Evolutionary conservation across 257 asterid species (phyloP).

Genomic region (Knoxia roxburghii): DNA sequence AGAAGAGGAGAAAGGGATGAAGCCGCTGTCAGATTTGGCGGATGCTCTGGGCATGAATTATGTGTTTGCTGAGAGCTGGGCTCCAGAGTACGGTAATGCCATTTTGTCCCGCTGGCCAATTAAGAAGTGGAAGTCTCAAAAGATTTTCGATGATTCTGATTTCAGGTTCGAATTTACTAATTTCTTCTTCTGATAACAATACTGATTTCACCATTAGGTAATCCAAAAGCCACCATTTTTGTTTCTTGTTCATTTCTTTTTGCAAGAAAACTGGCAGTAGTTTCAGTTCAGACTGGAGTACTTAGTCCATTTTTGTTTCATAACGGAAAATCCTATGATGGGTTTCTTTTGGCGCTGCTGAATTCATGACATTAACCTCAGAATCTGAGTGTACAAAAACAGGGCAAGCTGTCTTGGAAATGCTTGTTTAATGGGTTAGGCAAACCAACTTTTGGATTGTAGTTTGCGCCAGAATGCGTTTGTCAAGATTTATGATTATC

Average conservation of each 20-base stretch:
- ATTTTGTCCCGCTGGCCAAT: conserved; percentile 87
- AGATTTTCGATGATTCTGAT: conserved; percentile 73
- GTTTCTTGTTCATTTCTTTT: too few species aligned
- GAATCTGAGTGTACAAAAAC: neutral
- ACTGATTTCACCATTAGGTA: too few species aligned
- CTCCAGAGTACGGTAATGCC: conserved; percentile 94
- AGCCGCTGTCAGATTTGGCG: conserved; percentile 86
- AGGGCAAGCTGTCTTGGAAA: conserved; percentile 13
- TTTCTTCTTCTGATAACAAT: neutral
- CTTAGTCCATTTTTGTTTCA: too few species aligned
- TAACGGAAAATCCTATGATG: too few species aligned
- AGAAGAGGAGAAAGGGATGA: conserved; percentile 87
- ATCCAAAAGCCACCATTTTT: too few species aligned
- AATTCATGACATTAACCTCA: too few species aligned
- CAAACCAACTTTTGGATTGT: conserved; percentile 8
- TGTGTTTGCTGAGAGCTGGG: conserved; percentile 98
- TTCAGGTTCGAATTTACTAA: conserved; percentile 49
- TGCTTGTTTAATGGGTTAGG: conserved; percentile 13
- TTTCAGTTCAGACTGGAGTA: too few species aligned
- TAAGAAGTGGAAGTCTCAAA: conserved; percentile 75
- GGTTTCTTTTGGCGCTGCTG: too few species aligned
- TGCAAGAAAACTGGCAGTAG: too few species aligned
- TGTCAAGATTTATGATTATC: conserved; percentile 7
- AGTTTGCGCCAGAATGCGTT: conserved; percentile 7
- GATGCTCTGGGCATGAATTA: conserved; percentile 81